A percentile compares a stretch with the other conserved stretches of the same genome.
Conservation (phyloP, 257 asterid species). For the Nicotiana benthamiana region DNA sequence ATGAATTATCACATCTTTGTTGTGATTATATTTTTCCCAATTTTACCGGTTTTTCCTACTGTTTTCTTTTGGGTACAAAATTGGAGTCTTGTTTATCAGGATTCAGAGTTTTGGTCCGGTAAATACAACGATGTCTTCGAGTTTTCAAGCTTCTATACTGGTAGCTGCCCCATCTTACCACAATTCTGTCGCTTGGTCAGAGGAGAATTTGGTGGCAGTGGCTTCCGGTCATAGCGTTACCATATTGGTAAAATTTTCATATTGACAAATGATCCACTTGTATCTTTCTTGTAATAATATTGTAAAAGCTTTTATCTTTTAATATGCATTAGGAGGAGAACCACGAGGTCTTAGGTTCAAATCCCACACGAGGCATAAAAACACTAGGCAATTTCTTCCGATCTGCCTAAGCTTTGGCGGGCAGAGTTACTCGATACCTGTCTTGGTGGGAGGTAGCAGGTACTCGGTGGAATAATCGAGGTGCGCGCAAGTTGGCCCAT, state of each 20-base stretch:
- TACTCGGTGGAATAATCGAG: too few species aligned
- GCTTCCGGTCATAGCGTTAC: conserved; percentile 58
- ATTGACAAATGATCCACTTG: not conserved
- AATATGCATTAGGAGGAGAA: too few species aligned
- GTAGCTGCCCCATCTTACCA: conserved; percentile 62
- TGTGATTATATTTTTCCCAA: not conserved
- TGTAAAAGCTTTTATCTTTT: not conserved
- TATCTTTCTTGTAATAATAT: not conserved
- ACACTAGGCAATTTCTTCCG: too few species aligned
- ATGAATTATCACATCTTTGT: not conserved
- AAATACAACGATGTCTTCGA: conserved; percentile 35
- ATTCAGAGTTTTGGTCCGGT: not conserved
- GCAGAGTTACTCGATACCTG: too few species aligned
- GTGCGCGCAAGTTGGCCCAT: too few species aligned
- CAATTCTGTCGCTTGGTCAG: conserved; percentile 80
- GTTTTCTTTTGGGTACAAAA: not conserved
- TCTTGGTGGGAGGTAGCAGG: too few species aligned
- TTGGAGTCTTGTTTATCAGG: not conserved
- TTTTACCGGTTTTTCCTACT: not conserved
- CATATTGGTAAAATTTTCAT: conserved; percentile 43
- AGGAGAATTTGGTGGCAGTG: conserved; percentile 77
- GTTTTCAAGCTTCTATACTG: conserved; percentile 57
- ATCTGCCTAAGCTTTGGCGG: too few species aligned
- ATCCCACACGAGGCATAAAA: too few species aligned
- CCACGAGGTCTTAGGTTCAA: too few species aligned